Evolutionary conservation across 2,329 filamentous ascomycete species (phyloP), one percentile per base, ranked within the genome.

Genomic region (Pseudogymnoascus sp.): DNA sequence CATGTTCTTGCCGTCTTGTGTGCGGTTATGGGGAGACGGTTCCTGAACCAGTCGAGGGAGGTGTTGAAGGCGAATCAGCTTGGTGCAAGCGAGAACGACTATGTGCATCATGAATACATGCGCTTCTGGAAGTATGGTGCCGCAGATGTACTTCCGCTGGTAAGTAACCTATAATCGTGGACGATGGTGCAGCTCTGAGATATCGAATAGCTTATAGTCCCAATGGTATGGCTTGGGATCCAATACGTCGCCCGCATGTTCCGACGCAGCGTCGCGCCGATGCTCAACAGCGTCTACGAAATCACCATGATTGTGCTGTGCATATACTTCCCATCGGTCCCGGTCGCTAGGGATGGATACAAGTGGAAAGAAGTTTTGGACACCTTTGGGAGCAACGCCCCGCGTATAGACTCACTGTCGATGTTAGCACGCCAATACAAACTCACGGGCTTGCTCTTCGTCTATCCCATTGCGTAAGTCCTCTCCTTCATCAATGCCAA

Each of bases 241-340:
- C 47, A 54, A 54, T 54, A 6, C 11, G n/a, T 33, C 28, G 47
- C 33, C 14, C 47, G 47, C 28, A 16, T 54, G 12, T 12, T n/a
- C 28, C 25, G n/a, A 33, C 47, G 28, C 28, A 54, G 47, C 28
- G 7, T 54, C 16, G 28, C 28, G n/a, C 25, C 47, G 11, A 54
- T 54, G 16, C 2, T 54, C 9, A 54, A 8, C 28, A 54, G 28
- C 47, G 18, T 54, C 28, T 54, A 33, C 47, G 47, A 54, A 54
- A 54, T 54, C n/a, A 54, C 47, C n/a, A 33, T 33, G 47, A 54
- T 54, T 16, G 47, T 54, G 47, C 47, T 54, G n/a, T 28, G 16
- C 28, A 54, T 54, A 54, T 54, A 54, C 47, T 33, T 54, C 6
- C 47, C 47, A 33, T 33, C 25, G 6, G 47, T 54, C 28, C n/a